These are phyloP conservation scores for Ophiostoma himal-ulmi DNA, from an alignment of 2,329 filamentous ascomycete genomes.

Conservation along the genomic window DNA sequence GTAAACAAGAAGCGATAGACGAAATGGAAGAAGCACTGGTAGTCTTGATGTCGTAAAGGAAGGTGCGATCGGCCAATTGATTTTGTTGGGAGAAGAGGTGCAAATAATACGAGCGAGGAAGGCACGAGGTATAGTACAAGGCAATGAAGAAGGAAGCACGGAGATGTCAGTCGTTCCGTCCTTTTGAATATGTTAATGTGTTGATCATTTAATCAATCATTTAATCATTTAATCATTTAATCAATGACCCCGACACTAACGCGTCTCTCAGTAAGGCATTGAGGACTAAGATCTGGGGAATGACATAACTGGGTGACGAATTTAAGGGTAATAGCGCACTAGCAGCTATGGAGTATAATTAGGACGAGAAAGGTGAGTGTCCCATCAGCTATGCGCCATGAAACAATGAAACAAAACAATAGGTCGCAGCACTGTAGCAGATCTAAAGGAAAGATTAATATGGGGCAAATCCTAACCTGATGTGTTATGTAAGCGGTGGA, in stretches of 20 bases:
- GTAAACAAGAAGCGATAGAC: neutral
- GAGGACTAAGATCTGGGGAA: constrained; percentile 10
- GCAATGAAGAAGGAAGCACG: neutral
- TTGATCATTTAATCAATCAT: neutral
- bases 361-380: neutral
- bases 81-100: neutral
- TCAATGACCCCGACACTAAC: neutral
- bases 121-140: neutral
- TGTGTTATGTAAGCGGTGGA: neutral
- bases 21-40: neutral
- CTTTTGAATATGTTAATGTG: neutral
- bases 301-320: constrained; percentile 11
- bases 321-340: neutral
- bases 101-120: neutral
- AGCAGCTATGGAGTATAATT: neutral
- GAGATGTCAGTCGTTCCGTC: neutral
- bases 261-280: neutral
- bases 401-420: neutral
- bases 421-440: neutral
- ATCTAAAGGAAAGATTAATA: neutral
- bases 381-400: neutral
- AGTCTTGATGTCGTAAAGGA: neutral
- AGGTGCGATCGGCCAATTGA: neutral
- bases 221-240: neutral
- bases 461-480: neutral